Base-by-base conservation (phyloP, 805 yeast genomes). In the Pichia scutulata region DNA sequence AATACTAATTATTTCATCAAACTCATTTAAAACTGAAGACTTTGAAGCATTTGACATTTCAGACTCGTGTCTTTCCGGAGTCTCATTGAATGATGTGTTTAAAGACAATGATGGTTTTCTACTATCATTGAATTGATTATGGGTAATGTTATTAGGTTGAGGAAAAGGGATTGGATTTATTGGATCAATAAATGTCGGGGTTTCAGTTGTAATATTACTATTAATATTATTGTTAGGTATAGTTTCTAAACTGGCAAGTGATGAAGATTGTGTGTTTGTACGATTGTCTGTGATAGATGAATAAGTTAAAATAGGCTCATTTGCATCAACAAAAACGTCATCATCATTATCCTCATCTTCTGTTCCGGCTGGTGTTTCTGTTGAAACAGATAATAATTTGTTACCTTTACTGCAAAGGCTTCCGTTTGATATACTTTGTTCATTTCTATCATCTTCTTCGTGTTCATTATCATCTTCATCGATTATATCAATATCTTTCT, bases 1-100 rank as follows among this genome's bases (percentile, higher is more conserved):
- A 37, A 82, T 78, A 12, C 67, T 64, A 18, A 69, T 68, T 18
- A 67, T 52, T 19, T 66, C 66, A 37, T 62, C 67, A 51, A 67
- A 61, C 19, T 62, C 66, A 40, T 55, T 50, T 7, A 60, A 25
- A 5, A 55, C 39, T 4, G 61, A 53, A 14, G 41, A 30, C 39
- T 23, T 39, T 26, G 46, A 40, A 13, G 24, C 39, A n/a, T 7
- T 28, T 7, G 48, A 40, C 7, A 36, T 39, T 43, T 43, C 23
- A 16, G 49, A 41, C 19, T 43, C 18, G 24, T 41, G 36, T 24
- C 44, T 14, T 7, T 26, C 26, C 2, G 10, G 12, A 22, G 21
- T 13, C 14, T 41, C 21, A 24, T 24, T 19, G 23, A 23, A 9
- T n/a, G 40, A 36, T 16, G 52, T 43, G 39, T 50, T 41, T 7